phyloP scores from a whole-genome alignment of 148 eudicot species.

The Amaranthus cruentus region DNA sequence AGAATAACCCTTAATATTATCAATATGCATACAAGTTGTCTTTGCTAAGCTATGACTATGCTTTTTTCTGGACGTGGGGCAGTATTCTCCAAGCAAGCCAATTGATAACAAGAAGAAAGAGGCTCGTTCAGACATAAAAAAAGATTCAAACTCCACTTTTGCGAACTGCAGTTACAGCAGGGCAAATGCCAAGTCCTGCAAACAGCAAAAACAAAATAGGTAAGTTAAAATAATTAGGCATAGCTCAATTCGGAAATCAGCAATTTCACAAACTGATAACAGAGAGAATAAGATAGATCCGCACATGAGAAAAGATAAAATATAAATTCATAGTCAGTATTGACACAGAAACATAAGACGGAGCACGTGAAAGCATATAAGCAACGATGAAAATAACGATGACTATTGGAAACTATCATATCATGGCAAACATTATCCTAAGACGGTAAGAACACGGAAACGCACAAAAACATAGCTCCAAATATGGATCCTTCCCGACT shows the following conservation, averaged over 20 bases:
- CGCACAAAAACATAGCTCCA: no score
- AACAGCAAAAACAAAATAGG: neutral
- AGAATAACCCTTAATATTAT: slow-evolving; percentile 32
- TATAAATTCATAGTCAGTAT: no score
- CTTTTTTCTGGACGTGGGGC: slow-evolving; percentile 55
- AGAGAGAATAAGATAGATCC: neutral
- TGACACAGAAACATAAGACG: neutral
- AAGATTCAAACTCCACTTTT: slow-evolving; percentile 62
- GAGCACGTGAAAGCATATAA: neutral
- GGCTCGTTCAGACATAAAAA: slow-evolving; percentile 78
- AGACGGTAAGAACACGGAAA: no score
- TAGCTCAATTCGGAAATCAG: no score
- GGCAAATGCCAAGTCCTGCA: slow-evolving; percentile 42
- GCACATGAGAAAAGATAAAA: neutral
- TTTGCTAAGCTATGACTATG: slow-evolving; percentile 24
- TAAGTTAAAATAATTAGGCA: neutral
- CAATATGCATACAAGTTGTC: slow-evolving; percentile 59
- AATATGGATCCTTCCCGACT: no score
- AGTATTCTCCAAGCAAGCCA: slow-evolving; percentile 71
- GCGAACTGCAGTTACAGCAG: slow-evolving; percentile 32
- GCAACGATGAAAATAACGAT: neutral
- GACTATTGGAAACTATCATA: no score
- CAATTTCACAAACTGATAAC: neutral
- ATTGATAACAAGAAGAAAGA: slow-evolving; percentile 52
- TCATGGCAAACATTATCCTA: no score